Percentiles rank a stretch among this genome's conserved stretches.
Evolutionary conservation across 345 rosid species (phyloP).

Genomic region (Garcia nutans): DNA sequence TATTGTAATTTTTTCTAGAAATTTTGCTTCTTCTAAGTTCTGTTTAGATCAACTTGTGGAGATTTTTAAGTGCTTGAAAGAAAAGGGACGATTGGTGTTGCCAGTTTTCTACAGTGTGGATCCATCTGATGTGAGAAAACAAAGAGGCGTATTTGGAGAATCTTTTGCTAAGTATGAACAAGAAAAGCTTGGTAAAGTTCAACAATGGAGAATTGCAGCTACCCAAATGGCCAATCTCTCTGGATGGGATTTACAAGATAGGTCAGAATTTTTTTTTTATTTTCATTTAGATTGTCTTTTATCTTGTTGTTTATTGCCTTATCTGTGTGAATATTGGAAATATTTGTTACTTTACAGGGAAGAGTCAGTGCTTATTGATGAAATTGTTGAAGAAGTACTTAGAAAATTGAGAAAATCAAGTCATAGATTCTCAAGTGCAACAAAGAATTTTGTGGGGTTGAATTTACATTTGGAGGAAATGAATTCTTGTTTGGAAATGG

Average conservation of each 20-base stretch:
- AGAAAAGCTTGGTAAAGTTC: not conserved
- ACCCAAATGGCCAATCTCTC: not conserved
- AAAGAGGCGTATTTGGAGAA: not conserved
- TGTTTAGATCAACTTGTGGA: slow-evolving; percentile 12
- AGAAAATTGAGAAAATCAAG: slow-evolving; percentile 9
- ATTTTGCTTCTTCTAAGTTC: not conserved
- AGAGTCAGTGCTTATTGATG: slow-evolving; percentile 11
- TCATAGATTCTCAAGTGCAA: not conserved
- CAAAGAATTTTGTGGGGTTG: slow-evolving; percentile 6
- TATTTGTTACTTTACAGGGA: not conserved
- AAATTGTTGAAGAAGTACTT: not conserved
- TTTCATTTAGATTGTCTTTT: no score
- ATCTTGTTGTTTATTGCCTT: not conserved
- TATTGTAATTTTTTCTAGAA: not conserved
- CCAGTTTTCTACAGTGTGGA: slow-evolving; percentile 7
- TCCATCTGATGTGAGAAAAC: slow-evolving; percentile 6
- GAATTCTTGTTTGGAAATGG: not conserved
- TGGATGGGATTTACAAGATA: not conserved
- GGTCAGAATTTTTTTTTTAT: not conserved
- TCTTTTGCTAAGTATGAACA: slow-evolving; percentile 7
- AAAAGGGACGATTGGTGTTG: not conserved
- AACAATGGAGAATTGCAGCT: not conserved
- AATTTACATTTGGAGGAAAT: not conserved
- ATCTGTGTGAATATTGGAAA: not conserved
- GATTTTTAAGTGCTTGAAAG: not conserved